Evolutionary conservation across 495 filamentous ascomycete species (phyloP), one percentile per base, ranked within the genome.

Genomic region (Penicillium daleae): DNA sequence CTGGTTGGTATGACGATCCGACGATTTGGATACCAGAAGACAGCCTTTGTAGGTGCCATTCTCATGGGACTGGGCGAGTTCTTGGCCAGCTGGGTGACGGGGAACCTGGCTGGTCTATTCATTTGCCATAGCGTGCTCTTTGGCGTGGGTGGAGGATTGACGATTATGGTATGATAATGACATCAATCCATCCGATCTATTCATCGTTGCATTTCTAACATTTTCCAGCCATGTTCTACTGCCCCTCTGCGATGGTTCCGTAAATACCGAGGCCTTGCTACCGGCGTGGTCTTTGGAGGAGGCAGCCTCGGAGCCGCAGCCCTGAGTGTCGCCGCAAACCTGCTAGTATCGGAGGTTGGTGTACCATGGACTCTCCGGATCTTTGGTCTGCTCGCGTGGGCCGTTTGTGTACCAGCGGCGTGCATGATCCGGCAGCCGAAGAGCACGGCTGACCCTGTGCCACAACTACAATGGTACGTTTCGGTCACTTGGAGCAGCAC

Each of bases 101-200:
- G 21, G 2, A 48, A 24, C 21, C 51, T 61, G 50, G 49, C 37
- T 5, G 59, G 59, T 17, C 27, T 61, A 21, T 61, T 61, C 50
- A 61, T 61, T 33, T 61, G 59, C 32, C 59, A 61, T 33, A 44
- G 59, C 9, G 59, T 61, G n/a, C 22, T 61, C n/a, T 61, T 61
- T 56, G 59, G 59, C 37, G 39, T 61, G 10, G 59, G 59, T 39
- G 59, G 59, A 55, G 59, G 59, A 15, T 56, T 61, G 50, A 61
- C 50, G 15, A 61, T 61, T 26, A 26, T 61, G 59, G 59, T 61
- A 61, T 61, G 59, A 48, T 10, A 24, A 26, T 37, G 7, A 1
- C 39, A 19, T 15, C 22, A 12, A 48, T 10, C 2, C 1, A 19
- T 31, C 35, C 35, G 13, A 29, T 10, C 24, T 26, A 7, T 53